These are phyloP conservation scores for Leptographium lundbergii DNA, from an alignment of 2,329 filamentous ascomycete species.

Conservation along the genomic window DNA sequence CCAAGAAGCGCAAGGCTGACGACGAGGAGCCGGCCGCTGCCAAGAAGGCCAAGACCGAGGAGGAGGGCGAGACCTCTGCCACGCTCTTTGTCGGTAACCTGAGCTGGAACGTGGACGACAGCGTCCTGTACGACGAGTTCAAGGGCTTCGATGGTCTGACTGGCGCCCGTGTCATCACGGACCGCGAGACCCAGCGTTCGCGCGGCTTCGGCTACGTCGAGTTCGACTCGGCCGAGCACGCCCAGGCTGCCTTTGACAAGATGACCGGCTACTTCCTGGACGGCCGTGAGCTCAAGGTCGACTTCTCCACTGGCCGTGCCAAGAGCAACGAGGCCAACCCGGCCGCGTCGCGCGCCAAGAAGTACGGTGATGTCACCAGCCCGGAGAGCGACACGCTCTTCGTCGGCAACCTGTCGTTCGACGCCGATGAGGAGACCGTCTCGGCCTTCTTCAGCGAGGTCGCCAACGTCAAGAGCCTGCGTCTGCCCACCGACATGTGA, in stretches of 20 bases:
- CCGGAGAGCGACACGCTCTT: conserved; percentile 78
- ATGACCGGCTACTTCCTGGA: conserved; percentile 24
- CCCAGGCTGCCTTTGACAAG: conserved; percentile 26
- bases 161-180: conserved; percentile 69
- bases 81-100: conserved; percentile 87
- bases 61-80: conserved; percentile 26
- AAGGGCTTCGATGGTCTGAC: conserved; percentile 61
- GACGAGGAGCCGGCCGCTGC: conserved; percentile 34
- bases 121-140: conserved; percentile 70
- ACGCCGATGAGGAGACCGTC: conserved; percentile 64
- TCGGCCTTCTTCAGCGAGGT: conserved; percentile 61
- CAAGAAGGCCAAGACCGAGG: conserved; percentile 58
- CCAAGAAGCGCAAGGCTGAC: conserved; percentile 58
- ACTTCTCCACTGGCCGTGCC: conserved; percentile 23
- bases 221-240: conserved; percentile 49
- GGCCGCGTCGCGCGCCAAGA: conserved; percentile 44
- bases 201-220: conserved; percentile 93
- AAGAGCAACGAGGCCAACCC: conserved; percentile 34
- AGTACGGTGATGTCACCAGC: conserved; percentile 69
- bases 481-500: conserved; percentile 74
- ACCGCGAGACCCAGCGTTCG: conserved; percentile 68
- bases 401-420: conserved; percentile 82
- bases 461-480: conserved; percentile 62
- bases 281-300: conserved; percentile 24
- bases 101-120: conserved; percentile 82